phyloP scores from a whole-genome alignment of 2,329 filamentous ascomycete genomes.

The Penicillium thymicola region DNA sequence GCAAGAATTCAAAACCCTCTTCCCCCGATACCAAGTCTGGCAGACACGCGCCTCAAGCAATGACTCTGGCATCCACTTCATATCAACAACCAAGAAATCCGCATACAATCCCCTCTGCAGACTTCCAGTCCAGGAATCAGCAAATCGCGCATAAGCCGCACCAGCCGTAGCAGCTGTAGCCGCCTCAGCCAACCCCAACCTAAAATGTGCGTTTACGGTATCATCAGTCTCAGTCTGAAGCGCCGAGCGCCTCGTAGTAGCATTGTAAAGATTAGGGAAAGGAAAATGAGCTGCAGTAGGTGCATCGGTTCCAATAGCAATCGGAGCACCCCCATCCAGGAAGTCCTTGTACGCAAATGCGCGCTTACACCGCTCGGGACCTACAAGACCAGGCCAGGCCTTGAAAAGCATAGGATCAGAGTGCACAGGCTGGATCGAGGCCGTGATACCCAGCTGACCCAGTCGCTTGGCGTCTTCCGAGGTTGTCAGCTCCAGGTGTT shows the following conservation, averaged over 20 bases:
- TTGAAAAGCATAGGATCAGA: conserved; percentile 46
- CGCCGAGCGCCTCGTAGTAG: conserved; percentile 48
- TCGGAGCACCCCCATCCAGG: conserved; percentile 42
- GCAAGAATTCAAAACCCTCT: conserved; percentile 27
- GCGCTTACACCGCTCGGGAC: conserved; percentile 44
- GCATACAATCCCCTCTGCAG: conserved; percentile 40
- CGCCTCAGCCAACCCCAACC: conserved; percentile 42
- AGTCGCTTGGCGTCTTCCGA: conserved; percentile 49
- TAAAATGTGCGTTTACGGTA: conserved; percentile 46
- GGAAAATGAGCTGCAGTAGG: conserved; percentile 49
- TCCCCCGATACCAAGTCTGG: conserved; percentile 48
- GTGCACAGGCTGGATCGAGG: conserved; percentile 41
- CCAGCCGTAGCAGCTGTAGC: conserved; percentile 45
- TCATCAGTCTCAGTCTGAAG: conserved; percentile 38
- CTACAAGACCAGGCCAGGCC: conserved; percentile 48
- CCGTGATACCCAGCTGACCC: conserved; percentile 46
- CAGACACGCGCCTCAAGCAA: conserved; percentile 41
- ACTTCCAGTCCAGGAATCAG: conserved; percentile 43
- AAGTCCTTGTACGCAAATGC: conserved; percentile 54
- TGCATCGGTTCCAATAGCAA: conserved; percentile 50
- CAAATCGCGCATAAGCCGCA: conserved; percentile 47
- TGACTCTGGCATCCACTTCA: conserved; percentile 41
- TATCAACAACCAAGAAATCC: conserved; percentile 47
- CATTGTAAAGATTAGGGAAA: conserved; percentile 49
- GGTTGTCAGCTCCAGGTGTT: conserved; percentile 51